A percentile compares a stretch with the other conserved stretches of the same genome.
Evolutionary conservation across 352 stramenopile genomes (phyloP).

Genomic region (Phytophthora tentaculata): DNA sequence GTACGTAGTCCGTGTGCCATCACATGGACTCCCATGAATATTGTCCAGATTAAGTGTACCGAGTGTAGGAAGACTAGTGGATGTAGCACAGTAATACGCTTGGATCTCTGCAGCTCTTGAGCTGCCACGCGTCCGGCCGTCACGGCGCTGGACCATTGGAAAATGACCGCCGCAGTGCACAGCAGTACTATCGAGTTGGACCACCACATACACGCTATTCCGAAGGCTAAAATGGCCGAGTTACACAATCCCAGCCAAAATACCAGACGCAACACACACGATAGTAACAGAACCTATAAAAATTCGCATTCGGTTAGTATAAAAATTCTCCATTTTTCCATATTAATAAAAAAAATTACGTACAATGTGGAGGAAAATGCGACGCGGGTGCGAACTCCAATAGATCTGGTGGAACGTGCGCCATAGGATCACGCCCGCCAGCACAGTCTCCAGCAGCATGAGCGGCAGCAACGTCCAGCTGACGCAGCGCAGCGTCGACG

Average conservation of each 20-base stretch:
- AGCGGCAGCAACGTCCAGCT: slow-evolving; percentile 57
- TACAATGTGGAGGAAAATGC: slow-evolving; percentile 67
- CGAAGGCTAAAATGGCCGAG: slow-evolving; percentile 32
- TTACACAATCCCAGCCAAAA: slow-evolving; percentile 56
- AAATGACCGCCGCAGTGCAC: slow-evolving; percentile 69
- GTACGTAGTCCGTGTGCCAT: slow-evolving; percentile 32
- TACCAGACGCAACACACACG: slow-evolving; percentile 46
- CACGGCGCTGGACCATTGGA: slow-evolving; percentile 70
- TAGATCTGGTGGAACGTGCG: slow-evolving; percentile 65
- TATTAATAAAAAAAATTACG: too few species aligned
- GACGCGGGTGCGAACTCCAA: slow-evolving; percentile 63
- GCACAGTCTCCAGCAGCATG: slow-evolving; percentile 51
- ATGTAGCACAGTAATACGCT: slow-evolving; percentile 54
- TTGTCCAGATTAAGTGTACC: slow-evolving; percentile 52
- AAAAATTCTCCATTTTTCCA: slow-evolving; percentile 10
- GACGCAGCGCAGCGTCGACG: slow-evolving; percentile 39
- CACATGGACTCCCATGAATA: slow-evolving; percentile 42
- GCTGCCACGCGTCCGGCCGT: slow-evolving; percentile 56
- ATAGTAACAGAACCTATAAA: slow-evolving; percentile 48
- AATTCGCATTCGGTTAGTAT: slow-evolving; percentile 6
- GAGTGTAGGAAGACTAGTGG: slow-evolving; percentile 67
- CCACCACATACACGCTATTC: slow-evolving; percentile 56
- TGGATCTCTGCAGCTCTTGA: slow-evolving; percentile 55
- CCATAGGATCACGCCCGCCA: slow-evolving; percentile 56
- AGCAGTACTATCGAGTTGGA: slow-evolving; percentile 72